Evolutionary conservation across 2,329 filamentous ascomycete species (phyloP).

Genomic region (Cladophialophora immunda): DNA sequence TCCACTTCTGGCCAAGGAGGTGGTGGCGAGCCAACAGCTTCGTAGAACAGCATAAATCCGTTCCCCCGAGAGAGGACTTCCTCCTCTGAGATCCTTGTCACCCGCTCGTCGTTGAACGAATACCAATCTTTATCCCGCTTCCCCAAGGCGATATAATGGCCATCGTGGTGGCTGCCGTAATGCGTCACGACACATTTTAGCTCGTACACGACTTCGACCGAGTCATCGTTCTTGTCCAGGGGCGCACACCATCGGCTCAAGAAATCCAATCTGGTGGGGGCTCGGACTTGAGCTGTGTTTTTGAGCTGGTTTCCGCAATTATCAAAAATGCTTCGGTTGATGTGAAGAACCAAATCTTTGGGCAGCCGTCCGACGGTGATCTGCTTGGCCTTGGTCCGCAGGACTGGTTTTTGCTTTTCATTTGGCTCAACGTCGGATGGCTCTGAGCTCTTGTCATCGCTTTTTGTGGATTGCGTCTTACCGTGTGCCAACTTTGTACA

Average conservation of each 20-base stretch:
- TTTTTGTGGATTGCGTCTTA: not conserved
- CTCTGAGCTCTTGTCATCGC: constrained; percentile 43
- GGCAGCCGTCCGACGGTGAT: constrained; percentile 85
- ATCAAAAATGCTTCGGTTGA: constrained; percentile 92
- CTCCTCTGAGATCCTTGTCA: constrained; percentile 76
- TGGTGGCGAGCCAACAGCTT: constrained; percentile 57
- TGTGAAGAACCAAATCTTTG: constrained; percentile 80
- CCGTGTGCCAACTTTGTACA: constrained; percentile 67
- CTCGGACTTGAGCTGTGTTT: constrained; percentile 80
- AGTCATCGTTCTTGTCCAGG: constrained; percentile 56
- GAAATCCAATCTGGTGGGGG: constrained; percentile 77
- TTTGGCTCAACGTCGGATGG: constrained; percentile 40
- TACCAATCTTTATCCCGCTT: constrained; percentile 73
- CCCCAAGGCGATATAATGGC: constrained; percentile 92
- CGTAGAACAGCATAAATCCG: constrained; percentile 98
- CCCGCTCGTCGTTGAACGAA: constrained; percentile 88
- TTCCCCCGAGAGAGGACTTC: constrained; percentile 78
- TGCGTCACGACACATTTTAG: constrained; percentile 87
- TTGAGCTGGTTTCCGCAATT: constrained; percentile 81
- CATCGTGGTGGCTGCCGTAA: constrained; percentile 89
- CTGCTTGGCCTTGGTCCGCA: constrained; percentile 87
- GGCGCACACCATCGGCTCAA: constrained; percentile 67
- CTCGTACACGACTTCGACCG: constrained; percentile 66
- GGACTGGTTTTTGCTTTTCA: constrained; percentile 68
- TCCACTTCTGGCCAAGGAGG: not conserved